phyloP scores from a whole-genome alignment of 2,329 filamentous ascomycete species.

The Rugonectria rugulosa region DNA sequence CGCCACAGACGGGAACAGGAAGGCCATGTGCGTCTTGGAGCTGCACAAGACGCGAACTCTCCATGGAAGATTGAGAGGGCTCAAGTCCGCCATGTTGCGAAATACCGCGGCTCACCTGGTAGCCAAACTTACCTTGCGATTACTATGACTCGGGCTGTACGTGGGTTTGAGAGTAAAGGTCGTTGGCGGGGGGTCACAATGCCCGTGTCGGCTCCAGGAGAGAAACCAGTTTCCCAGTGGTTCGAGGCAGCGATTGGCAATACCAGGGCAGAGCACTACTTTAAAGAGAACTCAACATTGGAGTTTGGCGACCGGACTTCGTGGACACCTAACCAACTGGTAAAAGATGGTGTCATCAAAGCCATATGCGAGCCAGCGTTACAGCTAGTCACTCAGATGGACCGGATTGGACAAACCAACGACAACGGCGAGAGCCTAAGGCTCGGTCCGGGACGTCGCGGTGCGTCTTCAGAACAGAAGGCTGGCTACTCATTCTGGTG shows the following conservation, averaged over 20 bases:
- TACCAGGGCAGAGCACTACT: slow-evolving; percentile 14
- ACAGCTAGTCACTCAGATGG: slow-evolving; percentile 43
- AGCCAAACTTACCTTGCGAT: slow-evolving; percentile 33
- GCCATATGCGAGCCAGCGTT: slow-evolving; percentile 40
- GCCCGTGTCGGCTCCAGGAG: slow-evolving; percentile 7
- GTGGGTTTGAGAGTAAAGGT: background rate
- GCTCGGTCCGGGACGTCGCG: slow-evolving; percentile 12
- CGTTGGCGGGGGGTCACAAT: slow-evolving; percentile 22
- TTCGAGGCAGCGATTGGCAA: slow-evolving; percentile 42
- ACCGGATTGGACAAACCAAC: slow-evolving; percentile 41
- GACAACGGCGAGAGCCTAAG: slow-evolving; percentile 31
- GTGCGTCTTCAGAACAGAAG: slow-evolving; percentile 9
- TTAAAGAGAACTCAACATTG: slow-evolving; percentile 38
- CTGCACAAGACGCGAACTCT: slow-evolving; percentile 7
- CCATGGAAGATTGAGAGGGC: slow-evolving; percentile 26
- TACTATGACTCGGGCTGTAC: slow-evolving; percentile 33
- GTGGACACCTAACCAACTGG: slow-evolving; percentile 37
- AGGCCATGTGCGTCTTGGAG: slow-evolving; percentile 29
- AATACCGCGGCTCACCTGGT: slow-evolving; percentile 25
- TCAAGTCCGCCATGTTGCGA: slow-evolving; percentile 32
- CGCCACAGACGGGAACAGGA: slow-evolving; percentile 20
- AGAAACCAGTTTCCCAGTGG: slow-evolving; percentile 31
- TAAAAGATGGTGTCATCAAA: slow-evolving; percentile 31
- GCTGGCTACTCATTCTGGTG: slow-evolving; percentile 31
- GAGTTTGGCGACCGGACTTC: slow-evolving; percentile 36